A percentile compares a stretch with the other conserved stretches of the same genome.
Evolutionary conservation across 2,329 filamentous ascomycete species (phyloP).

Genomic region (Cladosporium cucumerinum): DNA sequence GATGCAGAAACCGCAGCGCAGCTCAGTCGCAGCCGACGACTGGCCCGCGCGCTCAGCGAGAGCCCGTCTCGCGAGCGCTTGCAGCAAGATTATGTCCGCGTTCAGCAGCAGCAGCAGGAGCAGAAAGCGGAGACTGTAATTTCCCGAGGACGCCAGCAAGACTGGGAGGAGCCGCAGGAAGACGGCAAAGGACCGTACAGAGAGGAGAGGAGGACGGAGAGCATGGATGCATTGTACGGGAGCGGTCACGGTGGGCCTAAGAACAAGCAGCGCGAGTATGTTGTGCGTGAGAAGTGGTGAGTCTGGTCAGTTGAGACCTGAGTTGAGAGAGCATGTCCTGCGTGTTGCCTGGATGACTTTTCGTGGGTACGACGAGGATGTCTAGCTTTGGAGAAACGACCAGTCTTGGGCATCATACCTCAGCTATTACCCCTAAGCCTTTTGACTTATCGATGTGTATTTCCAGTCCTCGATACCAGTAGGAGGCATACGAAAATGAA

Average conservation of each 20-base stretch:
- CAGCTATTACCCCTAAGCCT: not conserved
- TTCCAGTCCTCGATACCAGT: not conserved
- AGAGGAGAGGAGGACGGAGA: slow-evolving; percentile 17
- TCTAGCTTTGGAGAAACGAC: not conserved
- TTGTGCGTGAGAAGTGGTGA: slow-evolving; percentile 8
- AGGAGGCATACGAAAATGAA: not conserved
- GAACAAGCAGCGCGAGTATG: slow-evolving; percentile 2
- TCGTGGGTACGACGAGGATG: too few relatives aligned
- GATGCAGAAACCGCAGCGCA: slow-evolving; percentile 19
- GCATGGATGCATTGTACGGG: slow-evolving; percentile 18
- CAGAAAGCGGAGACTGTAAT: not conserved
- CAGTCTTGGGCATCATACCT: not conserved
- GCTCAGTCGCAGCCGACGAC: slow-evolving; percentile 14
- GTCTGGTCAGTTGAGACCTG: not conserved
- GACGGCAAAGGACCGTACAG: slow-evolving; percentile 26
- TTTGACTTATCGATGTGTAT: not conserved
- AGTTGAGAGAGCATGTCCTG: not conserved
- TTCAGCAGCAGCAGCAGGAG: slow-evolving; percentile 7
- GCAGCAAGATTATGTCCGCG: not conserved
- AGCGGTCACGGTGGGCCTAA: slow-evolving; percentile 8
- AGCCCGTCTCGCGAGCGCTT: slow-evolving; percentile 30
- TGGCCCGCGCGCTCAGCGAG: slow-evolving; percentile 27
- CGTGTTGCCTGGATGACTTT: not conserved
- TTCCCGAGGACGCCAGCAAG: not conserved
- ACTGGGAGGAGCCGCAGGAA: not conserved